Conservation (phyloP, 495 filamentous ascomycete species). For the Daldinia concentrica region DNA sequence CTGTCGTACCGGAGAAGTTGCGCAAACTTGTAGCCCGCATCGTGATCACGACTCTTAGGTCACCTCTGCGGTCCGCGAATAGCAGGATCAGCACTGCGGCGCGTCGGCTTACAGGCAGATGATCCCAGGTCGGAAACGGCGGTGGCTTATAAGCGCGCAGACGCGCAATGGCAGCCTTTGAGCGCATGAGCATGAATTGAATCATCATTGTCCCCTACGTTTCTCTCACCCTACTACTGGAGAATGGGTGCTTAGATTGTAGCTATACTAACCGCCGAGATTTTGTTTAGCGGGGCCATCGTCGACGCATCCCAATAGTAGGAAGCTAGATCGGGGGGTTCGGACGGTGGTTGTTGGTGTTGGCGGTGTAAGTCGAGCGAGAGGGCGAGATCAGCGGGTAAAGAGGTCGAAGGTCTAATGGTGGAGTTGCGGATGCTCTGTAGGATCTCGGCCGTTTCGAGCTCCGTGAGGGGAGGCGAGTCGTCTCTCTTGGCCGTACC, state of each 20-base stretch:
- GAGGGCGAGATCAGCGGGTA: conserved; percentile 43
- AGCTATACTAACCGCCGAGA: conserved; percentile 62
- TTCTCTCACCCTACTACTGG: not conserved
- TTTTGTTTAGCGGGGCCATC: conserved; percentile 66
- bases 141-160: conserved; percentile 74
- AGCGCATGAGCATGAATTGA: conserved; percentile 39
- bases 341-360: conserved; percentile 14
- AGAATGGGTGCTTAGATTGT: conserved; percentile 19
- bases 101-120: conserved; percentile 72
- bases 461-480: conserved; percentile 36
- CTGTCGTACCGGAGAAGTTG: conserved; percentile 60
- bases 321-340: conserved; percentile 44
- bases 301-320: conserved; percentile 60
- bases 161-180: conserved; percentile 78
- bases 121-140: conserved; percentile 63
- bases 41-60: conserved; percentile 84
- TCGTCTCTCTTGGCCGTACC: conserved; percentile 25
- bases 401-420: conserved; percentile 22
- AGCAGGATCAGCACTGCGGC: conserved; percentile 87
- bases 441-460: conserved; percentile 42
- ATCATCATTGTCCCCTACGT: not conserved
- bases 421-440: conserved; percentile 37
- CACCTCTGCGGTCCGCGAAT: conserved; percentile 80
- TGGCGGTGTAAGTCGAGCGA: conserved; percentile 39
- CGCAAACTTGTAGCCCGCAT: conserved; percentile 81